These are phyloP conservation scores for Aspergillus ostianus DNA, from an alignment of 495 filamentous ascomycete genomes.

Conservation along the genomic window DNA sequence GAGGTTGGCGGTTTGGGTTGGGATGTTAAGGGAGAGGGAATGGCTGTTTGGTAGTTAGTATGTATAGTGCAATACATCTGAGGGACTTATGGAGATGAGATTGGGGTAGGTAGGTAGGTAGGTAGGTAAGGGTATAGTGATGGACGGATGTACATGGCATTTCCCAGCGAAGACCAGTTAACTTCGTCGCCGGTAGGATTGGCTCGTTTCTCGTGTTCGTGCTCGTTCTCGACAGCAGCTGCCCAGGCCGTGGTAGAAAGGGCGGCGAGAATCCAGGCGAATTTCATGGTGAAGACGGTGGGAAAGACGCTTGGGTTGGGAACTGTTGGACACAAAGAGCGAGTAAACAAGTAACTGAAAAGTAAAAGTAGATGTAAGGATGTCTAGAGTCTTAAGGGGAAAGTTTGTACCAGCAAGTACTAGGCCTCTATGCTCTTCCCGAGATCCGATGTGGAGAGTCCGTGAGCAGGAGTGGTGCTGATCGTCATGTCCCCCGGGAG, in stretches of 20 bases:
- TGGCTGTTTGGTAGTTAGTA: neutral
- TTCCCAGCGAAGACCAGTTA: constrained; percentile 2
- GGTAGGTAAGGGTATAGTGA: neutral
- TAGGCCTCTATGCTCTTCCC: neutral
- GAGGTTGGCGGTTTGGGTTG: constrained; percentile 26
- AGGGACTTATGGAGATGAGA: too few relatives aligned
- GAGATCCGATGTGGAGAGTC: constrained; percentile 6
- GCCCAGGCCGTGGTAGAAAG: constrained; percentile 4
- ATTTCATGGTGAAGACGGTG: constrained; percentile 3
- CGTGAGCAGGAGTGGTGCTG: neutral
- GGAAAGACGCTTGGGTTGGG: too few relatives aligned
- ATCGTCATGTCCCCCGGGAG: constrained; percentile 1
- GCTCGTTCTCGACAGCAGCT: neutral
- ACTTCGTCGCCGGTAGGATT: neutral
- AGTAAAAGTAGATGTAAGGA: neutral
- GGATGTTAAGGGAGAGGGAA: constrained; percentile 7
- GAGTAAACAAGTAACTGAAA: too few relatives aligned
- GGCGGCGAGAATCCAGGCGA: constrained; percentile 5
- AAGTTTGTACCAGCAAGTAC: neutral
- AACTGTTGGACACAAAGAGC: too few relatives aligned
- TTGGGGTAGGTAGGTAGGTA: neutral
- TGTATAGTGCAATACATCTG: neutral
- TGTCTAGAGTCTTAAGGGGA: neutral
- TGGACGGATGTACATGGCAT: constrained; percentile 1
- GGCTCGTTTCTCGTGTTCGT: neutral